These are phyloP conservation scores for Penicillium antarcticum DNA, from an alignment of 495 filamentous ascomycete genomes.

Conservation along the genomic window DNA sequence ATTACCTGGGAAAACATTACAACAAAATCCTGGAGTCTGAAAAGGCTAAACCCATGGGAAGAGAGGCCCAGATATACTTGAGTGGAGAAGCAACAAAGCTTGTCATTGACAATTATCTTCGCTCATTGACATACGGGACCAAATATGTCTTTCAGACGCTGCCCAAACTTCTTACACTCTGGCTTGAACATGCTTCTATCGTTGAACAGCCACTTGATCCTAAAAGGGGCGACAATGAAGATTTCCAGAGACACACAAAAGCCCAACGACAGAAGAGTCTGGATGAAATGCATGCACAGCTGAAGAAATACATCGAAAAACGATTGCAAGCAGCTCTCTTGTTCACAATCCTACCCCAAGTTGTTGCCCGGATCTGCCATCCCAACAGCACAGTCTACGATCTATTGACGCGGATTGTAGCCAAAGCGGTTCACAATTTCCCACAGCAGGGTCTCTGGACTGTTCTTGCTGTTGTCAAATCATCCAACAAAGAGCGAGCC, in stretches of 20 bases:
- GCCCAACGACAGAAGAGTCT: conserved; percentile 63
- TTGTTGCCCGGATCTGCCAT: conserved; percentile 89
- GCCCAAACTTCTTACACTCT: conserved; percentile 85
- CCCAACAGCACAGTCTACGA: conserved; percentile 71
- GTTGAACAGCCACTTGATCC: conserved; percentile 64
- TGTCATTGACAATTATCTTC: conserved; percentile 88
- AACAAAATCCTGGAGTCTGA: conserved; percentile 93
- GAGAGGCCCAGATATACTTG: conserved; percentile 53
- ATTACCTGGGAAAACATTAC: conserved; percentile 95
- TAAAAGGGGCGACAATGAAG: conserved; percentile 60
- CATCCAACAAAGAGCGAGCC: conserved; percentile 48
- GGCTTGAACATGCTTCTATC: conserved; percentile 84
- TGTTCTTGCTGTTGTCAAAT: conserved; percentile 74
- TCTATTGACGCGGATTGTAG: conserved; percentile 70
- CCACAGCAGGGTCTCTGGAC: conserved; percentile 95
- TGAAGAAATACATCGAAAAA: conserved; percentile 65
- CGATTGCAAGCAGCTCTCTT: conserved; percentile 83
- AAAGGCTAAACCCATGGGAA: conserved; percentile 67
- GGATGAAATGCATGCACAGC: conserved; percentile 63
- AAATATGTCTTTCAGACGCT: conserved; percentile 96
- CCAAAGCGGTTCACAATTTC: conserved; percentile 73
- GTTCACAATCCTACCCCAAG: conserved; percentile 88
- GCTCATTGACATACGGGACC: conserved; percentile 79
- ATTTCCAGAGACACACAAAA: conserved; percentile 54
- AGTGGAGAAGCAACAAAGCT: conserved; percentile 82